Base-by-base conservation (phyloP, 768 basidiomycete species). In the Sistotremastrum suecicum region DNA sequence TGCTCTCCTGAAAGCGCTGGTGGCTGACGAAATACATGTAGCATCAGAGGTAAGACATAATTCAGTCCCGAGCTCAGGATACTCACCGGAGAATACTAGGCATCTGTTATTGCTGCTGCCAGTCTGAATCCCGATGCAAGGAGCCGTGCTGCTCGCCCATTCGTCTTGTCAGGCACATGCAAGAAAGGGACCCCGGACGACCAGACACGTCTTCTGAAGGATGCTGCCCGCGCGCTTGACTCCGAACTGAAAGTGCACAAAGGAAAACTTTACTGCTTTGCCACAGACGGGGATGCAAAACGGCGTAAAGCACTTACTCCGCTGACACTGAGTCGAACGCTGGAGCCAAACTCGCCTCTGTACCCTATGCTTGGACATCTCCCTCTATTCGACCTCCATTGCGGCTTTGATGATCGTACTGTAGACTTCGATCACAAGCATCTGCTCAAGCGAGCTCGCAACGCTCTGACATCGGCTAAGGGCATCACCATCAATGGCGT, bases 381-480 rank as follows among this genome's bases (percentile, higher is more conserved):
- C 0, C 30, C 0, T 0, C 45, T 62, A 34, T 49, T 66, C 50
- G 56, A 66, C 43, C 45, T 60, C 2, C 39, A 53, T 10, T 59
- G 61, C n/a, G 62, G 65, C 5, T 52, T 55, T 30, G 56, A 65
- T 42, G 63, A 65, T 41, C n/a, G 64, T 5, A 65, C 65, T 5
- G 45, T 47, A 1, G 63, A 66, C 36, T 64, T 62, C 37, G 64
- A 65, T 44, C 59, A 41, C 20, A 62, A 63, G 44, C 65, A 66
- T 48, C 45, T 64, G 38, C 46, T 63, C 41, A 66, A 66, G 49
- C 54, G 58, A 1, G 41, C 55, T 12, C 52, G 62, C 2, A 64
- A 64, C 46, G 45, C 56, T 7, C n/a, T 57, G 7, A 43, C 66
- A 5, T 55, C 61, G 5, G 5, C 12, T 0, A 36, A 36, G 1